A percentile compares a stretch with the other conserved stretches of the same genome.
These are phyloP conservation scores for Auricularia cornea DNA, from an alignment of 768 basidiomycete species.

Conservation along the genomic window DNA sequence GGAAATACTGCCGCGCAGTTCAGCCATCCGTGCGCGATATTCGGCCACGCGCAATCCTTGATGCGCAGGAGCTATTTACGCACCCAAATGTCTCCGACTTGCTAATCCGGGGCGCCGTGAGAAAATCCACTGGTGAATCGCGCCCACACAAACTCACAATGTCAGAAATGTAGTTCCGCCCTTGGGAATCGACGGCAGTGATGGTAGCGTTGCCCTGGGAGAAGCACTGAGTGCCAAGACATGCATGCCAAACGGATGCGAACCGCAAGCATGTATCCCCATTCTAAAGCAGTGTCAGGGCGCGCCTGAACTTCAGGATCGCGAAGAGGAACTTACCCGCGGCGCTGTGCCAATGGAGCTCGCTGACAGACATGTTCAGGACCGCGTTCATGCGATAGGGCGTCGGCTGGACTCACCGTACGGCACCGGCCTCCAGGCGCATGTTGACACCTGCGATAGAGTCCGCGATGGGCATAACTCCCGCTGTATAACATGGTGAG, in stretches of 20 bases:
- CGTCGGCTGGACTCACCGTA: conserved; percentile 28
- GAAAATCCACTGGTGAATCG: not conserved
- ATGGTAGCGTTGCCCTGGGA: conserved; percentile 37
- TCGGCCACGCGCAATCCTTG: not conserved
- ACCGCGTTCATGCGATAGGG: not conserved
- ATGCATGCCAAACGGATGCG: not conserved
- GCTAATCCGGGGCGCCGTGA: conserved; percentile 25
- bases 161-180: conserved; percentile 44
- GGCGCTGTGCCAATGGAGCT: conserved; percentile 48
- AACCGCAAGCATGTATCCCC: conserved; percentile 46
- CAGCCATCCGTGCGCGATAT: not conserved
- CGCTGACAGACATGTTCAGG: conserved; percentile 17
- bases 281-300: conserved; percentile 19
- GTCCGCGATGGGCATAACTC: conserved; percentile 7
- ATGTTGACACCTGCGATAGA: conserved; percentile 40
- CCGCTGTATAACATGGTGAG: no score
- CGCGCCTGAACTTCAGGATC: not conserved
- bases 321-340: conserved; percentile 27
- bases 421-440: conserved; percentile 38
- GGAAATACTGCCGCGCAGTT: conserved; percentile 32
- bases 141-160: conserved; percentile 30
- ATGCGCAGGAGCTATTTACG: not conserved
- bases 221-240: conserved; percentile 2
- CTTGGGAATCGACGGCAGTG: conserved; percentile 44
- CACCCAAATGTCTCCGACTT: conserved; percentile 44